Evolutionary conservation across 2,329 filamentous ascomycete species (phyloP).

Genomic region (Bipolaris gigantea): DNA sequence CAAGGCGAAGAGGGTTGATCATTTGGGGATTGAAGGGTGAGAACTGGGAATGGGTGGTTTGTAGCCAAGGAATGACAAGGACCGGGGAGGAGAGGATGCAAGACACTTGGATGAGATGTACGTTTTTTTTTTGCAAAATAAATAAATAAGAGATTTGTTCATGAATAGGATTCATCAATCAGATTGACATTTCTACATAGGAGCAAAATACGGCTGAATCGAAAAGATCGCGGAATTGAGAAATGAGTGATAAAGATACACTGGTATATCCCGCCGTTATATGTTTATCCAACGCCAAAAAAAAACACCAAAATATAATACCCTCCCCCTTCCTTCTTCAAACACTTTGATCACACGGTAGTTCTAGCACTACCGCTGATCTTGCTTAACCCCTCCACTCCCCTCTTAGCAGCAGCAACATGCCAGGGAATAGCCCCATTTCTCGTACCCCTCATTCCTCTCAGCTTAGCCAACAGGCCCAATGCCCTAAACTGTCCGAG

Average conservation of each 20-base stretch:
- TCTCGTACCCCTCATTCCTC: constrained; percentile 60
- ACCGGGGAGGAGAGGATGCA: too few relatives aligned
- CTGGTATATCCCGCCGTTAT: background rate
- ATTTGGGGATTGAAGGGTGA: constrained; percentile 41
- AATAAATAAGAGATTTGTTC: too few relatives aligned
- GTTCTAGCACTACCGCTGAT: constrained; percentile 7
- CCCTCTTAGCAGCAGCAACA: constrained; percentile 71
- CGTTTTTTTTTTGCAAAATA: too few relatives aligned
- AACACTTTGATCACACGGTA: background rate
- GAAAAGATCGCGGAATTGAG: background rate
- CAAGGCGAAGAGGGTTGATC: constrained; percentile 32
- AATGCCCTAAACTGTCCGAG: constrained; percentile 69
- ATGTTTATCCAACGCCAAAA: background rate
- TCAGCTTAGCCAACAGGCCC: constrained; percentile 67
- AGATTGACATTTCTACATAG: too few relatives aligned
- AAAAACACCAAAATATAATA: background rate
- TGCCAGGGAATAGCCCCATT: constrained; percentile 75
- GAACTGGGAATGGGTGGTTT: too few relatives aligned
- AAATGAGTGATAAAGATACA: background rate
- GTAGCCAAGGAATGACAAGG: too few relatives aligned
- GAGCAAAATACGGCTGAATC: too few relatives aligned
- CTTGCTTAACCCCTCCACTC: constrained; percentile 60
- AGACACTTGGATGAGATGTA: too few relatives aligned
- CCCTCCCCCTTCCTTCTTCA: too few relatives aligned
- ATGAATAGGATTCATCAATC: too few relatives aligned